phyloP scores from a whole-genome alignment of 805 yeast genomes.

The Jamesozyma lodderae region DNA sequence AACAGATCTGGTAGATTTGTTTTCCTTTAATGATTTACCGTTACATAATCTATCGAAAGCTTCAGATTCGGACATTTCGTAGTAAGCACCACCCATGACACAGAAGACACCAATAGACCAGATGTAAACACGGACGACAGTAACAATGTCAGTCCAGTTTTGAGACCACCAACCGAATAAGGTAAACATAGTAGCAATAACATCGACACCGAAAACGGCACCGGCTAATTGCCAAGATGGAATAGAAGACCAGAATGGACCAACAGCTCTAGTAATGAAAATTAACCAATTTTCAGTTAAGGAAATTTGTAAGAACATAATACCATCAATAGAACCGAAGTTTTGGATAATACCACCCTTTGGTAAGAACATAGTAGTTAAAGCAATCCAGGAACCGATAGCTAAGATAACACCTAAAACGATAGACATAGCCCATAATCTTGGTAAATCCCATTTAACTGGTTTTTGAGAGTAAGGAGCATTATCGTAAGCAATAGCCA shows the following conservation, averaged over 20 bases:
- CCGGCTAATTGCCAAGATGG: conserved; percentile 97
- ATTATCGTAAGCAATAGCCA: conserved; percentile 94
- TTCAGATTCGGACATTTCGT: conserved; percentile 77
- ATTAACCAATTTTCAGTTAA: conserved; percentile 96
- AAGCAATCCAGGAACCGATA: conserved; percentile 87
- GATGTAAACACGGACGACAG: conserved; percentile 89
- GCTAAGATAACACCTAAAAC: conserved; percentile 80
- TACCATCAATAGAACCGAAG: conserved; percentile 91
- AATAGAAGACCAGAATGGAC: conserved; percentile 95
- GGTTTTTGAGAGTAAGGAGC: conserved; percentile 92
- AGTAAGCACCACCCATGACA: conserved; percentile 93
- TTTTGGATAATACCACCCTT: conserved; percentile 93
- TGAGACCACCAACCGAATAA: conserved; percentile 97
- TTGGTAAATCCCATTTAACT: conserved; percentile 94
- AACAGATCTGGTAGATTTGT: conserved; percentile 52
- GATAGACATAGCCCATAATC: conserved; percentile 95
- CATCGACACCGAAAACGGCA: conserved; percentile 84
- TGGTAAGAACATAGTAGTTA: conserved; percentile 85
- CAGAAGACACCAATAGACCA: conserved; percentile 97
- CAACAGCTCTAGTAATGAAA: conserved; percentile 93
- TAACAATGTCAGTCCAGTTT: conserved; percentile 93
- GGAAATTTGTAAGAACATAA: conserved; percentile 86
- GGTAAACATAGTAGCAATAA: conserved; percentile 86
- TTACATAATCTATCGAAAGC: conserved; percentile 77
- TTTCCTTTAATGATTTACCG: conserved; percentile 60